Evolutionary conservation across 2,329 filamentous ascomycete genomes (phyloP), one percentile per base, ranked within the genome.

Genomic region (Stachybotrys elegans): DNA sequence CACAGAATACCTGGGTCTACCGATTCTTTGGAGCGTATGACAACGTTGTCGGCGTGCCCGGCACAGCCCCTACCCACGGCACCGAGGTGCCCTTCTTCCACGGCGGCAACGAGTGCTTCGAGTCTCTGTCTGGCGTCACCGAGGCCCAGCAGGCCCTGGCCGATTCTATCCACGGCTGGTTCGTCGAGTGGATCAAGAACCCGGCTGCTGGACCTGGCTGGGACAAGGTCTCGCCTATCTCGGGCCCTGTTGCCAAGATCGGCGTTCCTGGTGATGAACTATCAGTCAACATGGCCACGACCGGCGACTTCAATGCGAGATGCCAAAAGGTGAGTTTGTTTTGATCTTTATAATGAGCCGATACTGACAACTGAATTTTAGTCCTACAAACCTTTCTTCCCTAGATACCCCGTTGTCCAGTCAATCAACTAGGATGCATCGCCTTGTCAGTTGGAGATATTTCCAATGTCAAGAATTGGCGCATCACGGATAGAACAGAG

Each of bases 71-170:
- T 4, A 57, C 54, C 3, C 54, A 57, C 42, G 54, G 54, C 1
- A 57, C 54, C 5, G 54, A 71, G 46, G 65, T 71, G 0, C 65
- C 68, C n/a, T 71, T 70, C 55, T 71, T 71, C 56, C 60, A 69
- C 29, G 68, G 68, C 14, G 68, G 68, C 6, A 70, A 71, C 23
- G 67, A 69, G 47, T 68, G 63, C 47, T 71, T 71, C 43, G 51
- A 54, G 12, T 47, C 51, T 0, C 50, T 65, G 1, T 34, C 44
- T 2, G 53, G 50, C 6, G 66, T 70, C 12, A 71, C 67, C 3
- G 50, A 52, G 0, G 63, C 54, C 1, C 55, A 70, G 42, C 68
- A 71, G 43, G 63, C 59, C 1, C 53, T 71, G 12, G 68, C 69
- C 4, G 65, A 70, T 44, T 67, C 57, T 11, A 65, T 65, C 22